These are phyloP conservation scores for Fistulifera solaris DNA, from an alignment of 108 stramenopile species.

Conservation along the genomic window DNA sequence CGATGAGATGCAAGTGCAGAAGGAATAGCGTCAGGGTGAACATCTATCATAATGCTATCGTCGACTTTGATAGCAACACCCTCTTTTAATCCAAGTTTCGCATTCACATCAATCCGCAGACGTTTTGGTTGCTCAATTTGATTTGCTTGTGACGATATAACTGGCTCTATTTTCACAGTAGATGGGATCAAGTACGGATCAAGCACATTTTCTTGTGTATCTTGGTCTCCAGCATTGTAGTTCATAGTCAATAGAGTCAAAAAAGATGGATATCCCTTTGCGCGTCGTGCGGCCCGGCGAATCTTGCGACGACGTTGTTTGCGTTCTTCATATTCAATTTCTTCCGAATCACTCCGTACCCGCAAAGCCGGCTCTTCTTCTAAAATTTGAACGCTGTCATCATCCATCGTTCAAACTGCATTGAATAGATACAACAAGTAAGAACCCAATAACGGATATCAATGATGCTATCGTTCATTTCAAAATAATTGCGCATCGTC, in stretches of 20 bases:
- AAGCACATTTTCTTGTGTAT: background rate
- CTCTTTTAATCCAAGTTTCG: constrained; percentile 1
- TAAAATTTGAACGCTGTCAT: too few relatives aligned
- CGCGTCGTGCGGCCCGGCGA: background rate
- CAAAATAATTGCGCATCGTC: too few relatives aligned
- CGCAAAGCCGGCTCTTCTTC: too few relatives aligned
- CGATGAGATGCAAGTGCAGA: constrained; percentile 8
- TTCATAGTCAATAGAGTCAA: background rate
- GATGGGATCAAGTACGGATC: background rate
- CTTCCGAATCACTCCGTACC: too few relatives aligned
- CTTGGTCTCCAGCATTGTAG: background rate
- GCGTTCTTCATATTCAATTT: too few relatives aligned
- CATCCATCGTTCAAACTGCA: too few relatives aligned
- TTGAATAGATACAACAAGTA: too few relatives aligned
- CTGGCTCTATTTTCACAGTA: background rate
- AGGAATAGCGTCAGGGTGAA: background rate
- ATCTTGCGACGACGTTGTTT: background rate
- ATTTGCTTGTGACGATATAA: too few relatives aligned
- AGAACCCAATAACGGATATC: too few relatives aligned
- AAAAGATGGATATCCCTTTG: constrained; percentile 1
- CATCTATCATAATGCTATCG: background rate
- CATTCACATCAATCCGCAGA: background rate
- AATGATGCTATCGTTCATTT: too few relatives aligned
- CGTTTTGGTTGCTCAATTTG: too few relatives aligned
- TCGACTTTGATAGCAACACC: background rate